Evolutionary conservation across 192 early-diverging fungal genomes (phyloP).

Genomic region (Coemansia sp.): DNA sequence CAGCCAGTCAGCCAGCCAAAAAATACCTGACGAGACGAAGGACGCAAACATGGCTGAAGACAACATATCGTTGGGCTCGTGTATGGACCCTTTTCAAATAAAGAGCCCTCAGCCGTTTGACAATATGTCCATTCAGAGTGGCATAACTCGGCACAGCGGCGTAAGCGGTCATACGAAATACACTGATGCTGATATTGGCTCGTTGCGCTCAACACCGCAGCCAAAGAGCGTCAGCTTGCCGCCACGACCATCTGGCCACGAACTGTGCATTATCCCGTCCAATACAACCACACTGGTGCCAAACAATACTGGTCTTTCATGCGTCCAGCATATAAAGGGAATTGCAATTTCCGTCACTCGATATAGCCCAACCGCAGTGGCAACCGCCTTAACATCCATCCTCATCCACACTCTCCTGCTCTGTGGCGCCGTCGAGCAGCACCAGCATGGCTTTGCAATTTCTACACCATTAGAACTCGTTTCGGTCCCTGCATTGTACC

Average conservation of each 20-base stretch:
- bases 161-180: conserved; percentile 2
- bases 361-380: conserved; percentile 4
- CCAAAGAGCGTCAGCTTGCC: not conserved
- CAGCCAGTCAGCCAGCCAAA: not conserved
- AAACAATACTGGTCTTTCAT: not conserved
- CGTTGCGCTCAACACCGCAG: not conserved
- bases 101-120: not conserved
- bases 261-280: not conserved
- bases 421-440: conserved; percentile 6
- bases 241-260: not conserved
- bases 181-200: not conserved
- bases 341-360: not conserved
- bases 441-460: not conserved
- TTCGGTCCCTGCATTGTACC: not conserved
- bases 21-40: not conserved
- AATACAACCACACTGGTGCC: conserved; percentile 1
- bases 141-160: not conserved
- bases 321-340: not conserved
- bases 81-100: not conserved
- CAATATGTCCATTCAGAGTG: not conserved
- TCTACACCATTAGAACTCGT: not conserved
- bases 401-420: conserved; percentile 8
- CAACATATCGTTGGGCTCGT: not conserved
- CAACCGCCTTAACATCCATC: conserved; percentile 4
- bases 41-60: not conserved